These are phyloP conservation scores for Paecilomyces variotii DNA, from an alignment of 2,329 filamentous ascomycete species.

Conservation along the genomic window DNA sequence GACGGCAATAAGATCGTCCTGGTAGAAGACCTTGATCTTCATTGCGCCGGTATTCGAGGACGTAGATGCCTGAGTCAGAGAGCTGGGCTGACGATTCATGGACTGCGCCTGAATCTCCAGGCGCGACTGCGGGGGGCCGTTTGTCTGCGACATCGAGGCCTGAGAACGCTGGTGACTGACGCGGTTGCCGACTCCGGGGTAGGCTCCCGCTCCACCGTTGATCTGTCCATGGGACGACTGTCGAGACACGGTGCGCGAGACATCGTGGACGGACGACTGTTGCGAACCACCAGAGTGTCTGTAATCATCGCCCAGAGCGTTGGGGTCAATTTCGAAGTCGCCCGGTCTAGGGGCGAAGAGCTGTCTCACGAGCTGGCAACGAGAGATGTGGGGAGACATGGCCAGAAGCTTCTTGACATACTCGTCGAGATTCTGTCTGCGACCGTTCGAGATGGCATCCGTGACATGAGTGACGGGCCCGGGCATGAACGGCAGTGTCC, in stretches of 20 bases:
- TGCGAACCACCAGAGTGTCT: constrained; percentile 64
- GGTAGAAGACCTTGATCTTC: constrained; percentile 94
- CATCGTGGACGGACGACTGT: constrained; percentile 56
- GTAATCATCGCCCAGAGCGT: constrained; percentile 58
- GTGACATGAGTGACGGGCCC: constrained; percentile 96
- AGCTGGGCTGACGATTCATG: constrained; percentile 46
- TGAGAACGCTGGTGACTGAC: constrained; percentile 34
- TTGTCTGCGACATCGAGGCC: constrained; percentile 20
- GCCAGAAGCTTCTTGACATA: constrained; percentile 88
- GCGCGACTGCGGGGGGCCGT: constrained; percentile 30
- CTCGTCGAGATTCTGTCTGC: constrained; percentile 84
- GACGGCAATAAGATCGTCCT: constrained; percentile 85
- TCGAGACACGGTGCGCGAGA: constrained; percentile 51
- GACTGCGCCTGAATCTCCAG: constrained; percentile 25
- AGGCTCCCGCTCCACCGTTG: constrained; percentile 49
- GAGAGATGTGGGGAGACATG: constrained; percentile 76
- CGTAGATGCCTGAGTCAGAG: constrained; percentile 39
- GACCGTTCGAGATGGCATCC: constrained; percentile 91
- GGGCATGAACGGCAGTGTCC: constrained; percentile 92
- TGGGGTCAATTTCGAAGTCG: constrained; percentile 85
- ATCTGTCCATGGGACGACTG: constrained; percentile 60
- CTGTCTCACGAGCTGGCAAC: constrained; percentile 74
- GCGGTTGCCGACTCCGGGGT: constrained; percentile 40
- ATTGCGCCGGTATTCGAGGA: constrained; percentile 47
- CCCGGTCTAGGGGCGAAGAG: constrained; percentile 86